phyloP scores from a whole-genome alignment of 2,329 filamentous ascomycete species.

The Hypoxylon sp. region DNA sequence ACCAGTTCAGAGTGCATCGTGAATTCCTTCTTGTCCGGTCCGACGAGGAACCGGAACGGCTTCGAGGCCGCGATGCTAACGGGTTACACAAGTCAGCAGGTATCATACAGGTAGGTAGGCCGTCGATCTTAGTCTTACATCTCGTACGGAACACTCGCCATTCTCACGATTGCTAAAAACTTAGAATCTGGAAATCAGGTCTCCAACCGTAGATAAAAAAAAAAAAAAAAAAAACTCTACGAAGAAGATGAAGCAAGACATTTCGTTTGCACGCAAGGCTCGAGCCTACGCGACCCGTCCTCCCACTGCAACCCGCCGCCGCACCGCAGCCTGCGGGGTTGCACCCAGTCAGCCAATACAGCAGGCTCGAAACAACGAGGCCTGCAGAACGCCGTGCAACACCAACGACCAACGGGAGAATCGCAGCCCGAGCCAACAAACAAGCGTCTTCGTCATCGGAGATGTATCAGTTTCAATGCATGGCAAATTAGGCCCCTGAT shows the following conservation, averaged over 20 bases:
- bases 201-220: too few species aligned
- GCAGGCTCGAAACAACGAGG: slow-evolving; percentile 14
- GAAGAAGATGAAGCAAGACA: neutral
- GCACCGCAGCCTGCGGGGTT: slow-evolving; percentile 18
- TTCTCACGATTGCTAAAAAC: too few species aligned
- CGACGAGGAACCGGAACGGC: slow-evolving; percentile 50
- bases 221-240: too few species aligned
- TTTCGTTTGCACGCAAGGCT: neutral
- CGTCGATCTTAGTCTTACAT: slow-evolving; percentile 9
- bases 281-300: too few species aligned
- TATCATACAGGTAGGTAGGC: neutral
- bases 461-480: too few species aligned
- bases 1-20: slow-evolving; percentile 56
- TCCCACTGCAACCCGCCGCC: too few species aligned
- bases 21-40: slow-evolving; percentile 54
- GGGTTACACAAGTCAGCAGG: neutral
- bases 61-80: slow-evolving; percentile 31
- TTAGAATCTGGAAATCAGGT: too few species aligned
- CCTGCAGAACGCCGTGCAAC: slow-evolving; percentile 24
- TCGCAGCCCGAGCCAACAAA: slow-evolving; percentile 5
- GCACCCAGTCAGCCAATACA: too few species aligned
- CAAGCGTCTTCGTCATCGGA: neutral
- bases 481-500: too few species aligned
- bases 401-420: neutral
- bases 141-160: slow-evolving; percentile 23